Evolutionary conservation across 2,329 filamentous ascomycete species (phyloP).

Genomic region (Colletotrichum nymphaeae): DNA sequence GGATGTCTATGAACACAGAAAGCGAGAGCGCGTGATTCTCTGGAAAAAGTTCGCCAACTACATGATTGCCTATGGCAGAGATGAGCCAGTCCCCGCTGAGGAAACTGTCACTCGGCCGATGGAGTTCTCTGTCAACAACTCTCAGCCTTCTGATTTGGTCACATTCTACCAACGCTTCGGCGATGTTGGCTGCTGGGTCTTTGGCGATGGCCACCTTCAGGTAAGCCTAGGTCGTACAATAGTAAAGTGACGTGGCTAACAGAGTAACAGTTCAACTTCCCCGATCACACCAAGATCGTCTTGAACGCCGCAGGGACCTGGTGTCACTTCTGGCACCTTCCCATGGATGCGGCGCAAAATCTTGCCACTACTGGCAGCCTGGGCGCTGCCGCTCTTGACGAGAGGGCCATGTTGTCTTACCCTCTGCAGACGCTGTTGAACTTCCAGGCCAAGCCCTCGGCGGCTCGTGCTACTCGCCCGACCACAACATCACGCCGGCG

Average conservation of each 20-base stretch:
- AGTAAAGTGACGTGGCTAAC: constrained; percentile 39
- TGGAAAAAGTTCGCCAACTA: constrained; percentile 83
- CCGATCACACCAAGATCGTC: constrained; percentile 88
- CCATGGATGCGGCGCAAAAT: constrained; percentile 75
- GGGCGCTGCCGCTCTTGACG: constrained; percentile 75
- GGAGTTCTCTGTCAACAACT: constrained; percentile 25
- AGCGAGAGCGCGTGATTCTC: constrained; percentile 72
- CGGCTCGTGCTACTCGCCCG: constrained; percentile 53
- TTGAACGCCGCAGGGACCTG: constrained; percentile 79
- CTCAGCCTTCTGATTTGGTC: constrained; percentile 68
- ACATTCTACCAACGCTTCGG: constrained; percentile 86
- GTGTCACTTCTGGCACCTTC: constrained; percentile 83
- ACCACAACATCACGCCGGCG: constrained; percentile 63
- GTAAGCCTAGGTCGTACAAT: constrained; percentile 50
- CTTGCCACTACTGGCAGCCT: constrained; percentile 75
- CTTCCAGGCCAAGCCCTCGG: constrained; percentile 63
- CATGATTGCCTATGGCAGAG: constrained; percentile 79
- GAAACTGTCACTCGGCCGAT: constrained; percentile 55
- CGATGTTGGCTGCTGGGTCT: constrained; percentile 85
- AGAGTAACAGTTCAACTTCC: constrained; percentile 80
- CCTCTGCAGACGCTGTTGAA: constrained; percentile 80
- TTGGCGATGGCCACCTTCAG: constrained; percentile 83
- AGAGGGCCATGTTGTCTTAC: constrained; percentile 77
- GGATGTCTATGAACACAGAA: constrained; percentile 73
- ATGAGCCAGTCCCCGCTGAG: constrained; percentile 68